Base-by-base conservation (phyloP, 2,329 filamentous ascomycete species). In the Exophiala sp. region DNA sequence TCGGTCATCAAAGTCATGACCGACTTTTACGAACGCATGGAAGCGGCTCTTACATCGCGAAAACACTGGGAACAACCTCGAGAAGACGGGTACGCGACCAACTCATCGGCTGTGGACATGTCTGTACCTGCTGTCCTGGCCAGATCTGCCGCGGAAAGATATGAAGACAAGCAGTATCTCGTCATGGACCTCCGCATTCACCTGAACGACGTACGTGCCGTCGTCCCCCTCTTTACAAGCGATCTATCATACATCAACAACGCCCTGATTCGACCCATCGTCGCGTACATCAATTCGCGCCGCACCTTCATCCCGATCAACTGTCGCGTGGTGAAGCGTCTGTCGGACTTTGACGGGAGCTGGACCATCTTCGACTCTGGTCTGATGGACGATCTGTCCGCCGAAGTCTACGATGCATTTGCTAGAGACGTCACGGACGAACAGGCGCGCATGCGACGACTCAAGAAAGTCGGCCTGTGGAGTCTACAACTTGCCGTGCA, bases 391-490 rank as follows among this genome's bases (percentile, higher is more conserved):
- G 93, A 98, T 68, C 73, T 95, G 54, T 91, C 86, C 5, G 88
- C 86, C 57, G 93, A 96, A 68, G 79, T 89, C 45, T 98, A 98
- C 66, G 82, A 91, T 61, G 93, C 93, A 0, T 97, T 98, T 69
- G 89, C 89, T 30, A 81, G 82, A 56, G 88, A 96, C 66, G 88
- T 98, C 24, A 83, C 89, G 56, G 86, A 96, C 68, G 86, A 93
- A 61, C 85, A 95, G 66, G 87, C 85, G 58, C 82, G 89, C 45
- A 85, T 88, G 60, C 78, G 91, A 43, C 79, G 93, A 38, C 85
- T 98, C 65, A 95, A 90, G 67, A 95, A 97, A 70, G 93, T 95
- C 22, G 93, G 93, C 24, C 83, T 97, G 62, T 98, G 93, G 93
- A 95, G 89, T 2, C 76, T 97, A 48, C 90, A 91, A 61, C 73